phyloP scores from a whole-genome alignment of 148 eudicot genomes.

The Salicornia ramosissima region DNA sequence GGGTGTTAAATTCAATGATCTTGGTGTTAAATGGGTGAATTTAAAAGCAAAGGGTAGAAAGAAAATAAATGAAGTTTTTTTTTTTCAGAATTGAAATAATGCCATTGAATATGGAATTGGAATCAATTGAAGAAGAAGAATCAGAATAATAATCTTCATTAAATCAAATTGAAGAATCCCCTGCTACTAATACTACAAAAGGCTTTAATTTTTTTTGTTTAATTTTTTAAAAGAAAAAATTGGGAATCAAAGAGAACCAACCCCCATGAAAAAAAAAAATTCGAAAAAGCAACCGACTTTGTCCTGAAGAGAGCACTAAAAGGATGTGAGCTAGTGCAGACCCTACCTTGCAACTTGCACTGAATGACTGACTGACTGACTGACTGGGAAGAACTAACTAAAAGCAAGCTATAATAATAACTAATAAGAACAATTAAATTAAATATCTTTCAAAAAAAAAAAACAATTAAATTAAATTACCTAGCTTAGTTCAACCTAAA shows the following conservation, averaged over 20 bases:
- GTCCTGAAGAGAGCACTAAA: constrained; percentile 22
- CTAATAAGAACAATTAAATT: not conserved
- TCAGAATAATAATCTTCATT: too few relatives aligned
- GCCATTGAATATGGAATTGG: too few relatives aligned
- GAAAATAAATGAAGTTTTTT: too few relatives aligned
- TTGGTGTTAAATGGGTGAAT: constrained; percentile 22
- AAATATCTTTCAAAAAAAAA: not conserved
- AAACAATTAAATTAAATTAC: not conserved
- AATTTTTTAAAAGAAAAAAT: too few relatives aligned
- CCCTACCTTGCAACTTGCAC: constrained; percentile 31
- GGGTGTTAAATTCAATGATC: constrained; percentile 16
- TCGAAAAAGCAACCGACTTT: constrained; percentile 33
- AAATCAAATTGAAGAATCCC: not conserved
- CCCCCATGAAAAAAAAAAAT: not conserved
- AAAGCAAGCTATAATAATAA: not conserved
- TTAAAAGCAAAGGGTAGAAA: constrained; percentile 8
- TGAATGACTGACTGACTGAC: too few relatives aligned
- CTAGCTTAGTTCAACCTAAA: too few relatives aligned
- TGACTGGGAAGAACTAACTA: constrained; percentile 6
- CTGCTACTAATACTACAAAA: constrained; percentile 11
- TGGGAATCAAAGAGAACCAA: constrained; percentile 28
- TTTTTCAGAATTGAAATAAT: too few relatives aligned
- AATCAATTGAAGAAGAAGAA: too few relatives aligned
- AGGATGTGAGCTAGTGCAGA: constrained; percentile 22
- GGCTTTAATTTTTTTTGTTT: constrained; percentile 14